Evolutionary conservation across 2,329 filamentous ascomycete genomes (phyloP).

Genomic region (Sordariomycetes sp.): DNA sequence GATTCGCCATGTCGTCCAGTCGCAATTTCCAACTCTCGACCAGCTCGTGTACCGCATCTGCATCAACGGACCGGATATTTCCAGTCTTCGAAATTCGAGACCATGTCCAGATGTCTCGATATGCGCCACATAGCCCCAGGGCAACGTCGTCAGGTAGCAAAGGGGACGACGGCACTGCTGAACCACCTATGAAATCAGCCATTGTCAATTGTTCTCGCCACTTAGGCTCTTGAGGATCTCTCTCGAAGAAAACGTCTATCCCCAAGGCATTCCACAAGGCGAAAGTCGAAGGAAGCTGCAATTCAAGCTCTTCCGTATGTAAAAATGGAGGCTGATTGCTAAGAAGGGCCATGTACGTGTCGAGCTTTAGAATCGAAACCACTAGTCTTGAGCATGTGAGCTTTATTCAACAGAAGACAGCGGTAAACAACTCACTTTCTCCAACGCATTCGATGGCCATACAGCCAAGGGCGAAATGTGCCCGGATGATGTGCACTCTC

Average conservation of each 20-base stretch:
- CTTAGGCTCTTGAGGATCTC: slow-evolving; percentile 20
- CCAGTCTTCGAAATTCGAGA: no score
- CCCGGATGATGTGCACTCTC: slow-evolving; percentile 23
- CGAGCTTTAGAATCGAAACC: slow-evolving; percentile 26
- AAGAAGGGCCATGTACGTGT: slow-evolving; percentile 23
- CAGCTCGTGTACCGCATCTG: slow-evolving; percentile 11
- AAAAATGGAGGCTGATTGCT: slow-evolving; percentile 20
- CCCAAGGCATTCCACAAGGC: slow-evolving; percentile 27
- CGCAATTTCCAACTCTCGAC: slow-evolving; percentile 15
- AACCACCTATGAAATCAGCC: slow-evolving; percentile 18
- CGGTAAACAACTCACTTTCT: background rate
- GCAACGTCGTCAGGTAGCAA: slow-evolving; percentile 21
- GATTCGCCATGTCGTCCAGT: slow-evolving; percentile 10
- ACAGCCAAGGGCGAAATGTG: slow-evolving; percentile 25
- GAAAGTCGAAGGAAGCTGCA: slow-evolving; percentile 21
- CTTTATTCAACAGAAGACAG: slow-evolving; percentile 2
- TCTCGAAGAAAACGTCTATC: slow-evolving; percentile 23
- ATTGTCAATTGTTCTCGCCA: slow-evolving; percentile 18
- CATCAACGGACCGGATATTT: slow-evolving; percentile 8
- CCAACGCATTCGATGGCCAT: slow-evolving; percentile 8
- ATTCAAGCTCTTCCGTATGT: slow-evolving; percentile 25
- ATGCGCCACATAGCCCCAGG: slow-evolving; percentile 18
- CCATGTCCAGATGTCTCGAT: slow-evolving; percentile 20
- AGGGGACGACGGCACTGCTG: no score
- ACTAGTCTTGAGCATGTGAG: slow-evolving; percentile 18